Conservation (phyloP, 2,329 filamentous ascomycete genomes). For the Cordyceps javanica region DNA sequence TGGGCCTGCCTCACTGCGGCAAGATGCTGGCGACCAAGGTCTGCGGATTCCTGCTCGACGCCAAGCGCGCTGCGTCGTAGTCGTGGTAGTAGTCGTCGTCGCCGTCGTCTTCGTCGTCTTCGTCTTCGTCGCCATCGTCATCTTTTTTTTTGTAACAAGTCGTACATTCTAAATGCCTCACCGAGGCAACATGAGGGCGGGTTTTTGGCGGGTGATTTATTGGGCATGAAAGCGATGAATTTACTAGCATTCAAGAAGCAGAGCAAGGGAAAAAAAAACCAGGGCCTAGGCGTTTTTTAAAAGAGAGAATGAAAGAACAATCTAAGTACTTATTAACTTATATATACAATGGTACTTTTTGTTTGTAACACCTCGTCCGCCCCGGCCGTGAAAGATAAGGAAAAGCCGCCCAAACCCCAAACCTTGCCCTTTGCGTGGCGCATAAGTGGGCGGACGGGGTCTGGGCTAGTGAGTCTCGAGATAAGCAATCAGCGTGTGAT, state of each 20-base stretch:
- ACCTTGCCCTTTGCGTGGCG: slow-evolving; percentile 4
- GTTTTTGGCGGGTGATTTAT: not conserved
- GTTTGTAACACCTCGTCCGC: not conserved
- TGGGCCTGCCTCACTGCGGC: slow-evolving; percentile 11
- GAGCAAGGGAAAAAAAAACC: not conserved
- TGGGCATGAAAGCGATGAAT: slow-evolving; percentile 6
- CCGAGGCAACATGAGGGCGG: too few species aligned
- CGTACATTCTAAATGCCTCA: not conserved
- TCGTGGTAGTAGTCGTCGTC: too few species aligned
- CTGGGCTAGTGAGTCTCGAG: not conserved
- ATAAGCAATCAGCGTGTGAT: slow-evolving; percentile 8
- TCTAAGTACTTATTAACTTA: too few species aligned
- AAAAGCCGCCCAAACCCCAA: not conserved
- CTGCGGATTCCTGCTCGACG: slow-evolving; percentile 4
- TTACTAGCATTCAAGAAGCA: not conserved
- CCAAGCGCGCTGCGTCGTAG: not conserved
- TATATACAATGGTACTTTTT: slow-evolving; percentile 2
- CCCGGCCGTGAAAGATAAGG: not conserved
- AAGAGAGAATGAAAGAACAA: not conserved
- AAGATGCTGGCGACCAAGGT: slow-evolving; percentile 8
- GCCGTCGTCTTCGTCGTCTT: too few species aligned
- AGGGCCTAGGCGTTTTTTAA: not conserved
- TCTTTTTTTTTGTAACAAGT: too few species aligned
- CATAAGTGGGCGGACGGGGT: slow-evolving; percentile 11
- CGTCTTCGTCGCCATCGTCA: too few species aligned